Conservation (phyloP, 1,139 yeast genomes). For the Geotrichum phurueaensis region DNA sequence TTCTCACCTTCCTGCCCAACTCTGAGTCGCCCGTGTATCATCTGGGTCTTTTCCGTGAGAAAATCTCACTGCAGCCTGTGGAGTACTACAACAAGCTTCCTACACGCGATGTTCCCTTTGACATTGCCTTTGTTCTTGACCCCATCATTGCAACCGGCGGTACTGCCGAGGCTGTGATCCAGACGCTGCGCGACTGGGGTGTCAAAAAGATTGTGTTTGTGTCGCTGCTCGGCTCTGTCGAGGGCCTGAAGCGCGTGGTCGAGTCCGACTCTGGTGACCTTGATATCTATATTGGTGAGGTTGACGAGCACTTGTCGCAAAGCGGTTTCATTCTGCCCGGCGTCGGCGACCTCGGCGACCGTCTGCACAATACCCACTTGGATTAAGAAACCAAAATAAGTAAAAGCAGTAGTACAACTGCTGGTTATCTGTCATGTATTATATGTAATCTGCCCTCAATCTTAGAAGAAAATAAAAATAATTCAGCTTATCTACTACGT, state of each 20-base stretch:
- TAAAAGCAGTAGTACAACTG: too few species aligned
- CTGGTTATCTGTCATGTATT: not conserved
- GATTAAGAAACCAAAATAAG: constrained; percentile 1
- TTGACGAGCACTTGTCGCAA: constrained; percentile 28
- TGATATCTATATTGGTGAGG: constrained; percentile 31
- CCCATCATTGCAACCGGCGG: constrained; percentile 39
- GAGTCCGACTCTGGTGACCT: constrained; percentile 25
- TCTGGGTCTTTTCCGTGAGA: constrained; percentile 35
- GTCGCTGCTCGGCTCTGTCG: constrained; percentile 28
- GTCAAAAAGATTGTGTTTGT: constrained; percentile 32
- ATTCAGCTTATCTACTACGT: too few species aligned
- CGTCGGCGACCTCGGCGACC: constrained; percentile 37
- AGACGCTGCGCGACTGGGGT: constrained; percentile 34
- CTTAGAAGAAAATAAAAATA: not conserved
- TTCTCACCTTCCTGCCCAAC: constrained; percentile 30
- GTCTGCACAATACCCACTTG: constrained; percentile 22
- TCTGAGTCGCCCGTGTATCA: constrained; percentile 33
- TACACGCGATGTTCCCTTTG: constrained; percentile 22
- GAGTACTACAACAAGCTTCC: constrained; percentile 38
- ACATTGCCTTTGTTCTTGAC: constrained; percentile 33
- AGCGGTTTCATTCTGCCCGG: constrained; percentile 36
- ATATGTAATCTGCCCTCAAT: not conserved
- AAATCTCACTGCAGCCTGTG: constrained; percentile 32
- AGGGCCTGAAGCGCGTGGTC: constrained; percentile 28
- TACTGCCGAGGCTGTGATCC: constrained; percentile 35